Conservation (phyloP, 192 early-diverging fungal genomes). For the Dispira simplex region DNA sequence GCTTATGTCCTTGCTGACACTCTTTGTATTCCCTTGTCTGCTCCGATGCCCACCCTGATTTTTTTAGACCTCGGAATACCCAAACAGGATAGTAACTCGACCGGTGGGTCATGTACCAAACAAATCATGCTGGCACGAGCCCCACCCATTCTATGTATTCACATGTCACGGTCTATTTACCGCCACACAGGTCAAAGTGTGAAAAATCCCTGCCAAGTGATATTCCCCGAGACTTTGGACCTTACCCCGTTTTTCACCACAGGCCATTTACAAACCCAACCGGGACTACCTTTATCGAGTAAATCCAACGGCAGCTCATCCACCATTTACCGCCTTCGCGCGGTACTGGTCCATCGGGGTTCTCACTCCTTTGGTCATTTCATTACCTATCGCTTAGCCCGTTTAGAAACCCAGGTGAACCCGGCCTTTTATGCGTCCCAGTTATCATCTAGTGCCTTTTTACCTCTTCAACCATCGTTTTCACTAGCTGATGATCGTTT, state of each 20-base stretch:
- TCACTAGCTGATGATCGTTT: not conserved
- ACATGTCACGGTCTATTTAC: slow-evolving; percentile 69
- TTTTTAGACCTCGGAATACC: no score
- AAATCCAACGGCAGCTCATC: slow-evolving; percentile 11
- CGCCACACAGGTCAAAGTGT: slow-evolving; percentile 48
- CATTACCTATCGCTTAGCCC: slow-evolving; percentile 38
- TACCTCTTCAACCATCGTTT: not conserved
- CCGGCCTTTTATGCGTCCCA: not conserved
- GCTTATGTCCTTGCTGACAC: no score
- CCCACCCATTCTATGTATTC: slow-evolving; percentile 64
- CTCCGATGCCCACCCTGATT: no score
- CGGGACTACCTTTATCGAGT: slow-evolving; percentile 33
- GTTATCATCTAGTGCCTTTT: not conserved
- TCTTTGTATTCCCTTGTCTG: no score
- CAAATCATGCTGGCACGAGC: slow-evolving; percentile 67
- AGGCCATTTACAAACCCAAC: slow-evolving; percentile 32
- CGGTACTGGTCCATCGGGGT: slow-evolving; percentile 56
- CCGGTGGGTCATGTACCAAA: slow-evolving; percentile 29
- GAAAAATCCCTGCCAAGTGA: slow-evolving; percentile 71
- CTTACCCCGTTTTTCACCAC: slow-evolving; percentile 51
- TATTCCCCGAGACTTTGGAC: slow-evolving; percentile 68
- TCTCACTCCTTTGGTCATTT: slow-evolving; percentile 65
- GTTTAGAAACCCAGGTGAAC: not conserved
- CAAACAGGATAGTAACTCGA: no score
- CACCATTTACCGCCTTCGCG: slow-evolving; percentile 35